A percentile compares a stretch with the other conserved stretches of the same genome.
Conservation (phyloP, 371 early-diverging fungal species). For the Lichtheimia corymbifera region DNA sequence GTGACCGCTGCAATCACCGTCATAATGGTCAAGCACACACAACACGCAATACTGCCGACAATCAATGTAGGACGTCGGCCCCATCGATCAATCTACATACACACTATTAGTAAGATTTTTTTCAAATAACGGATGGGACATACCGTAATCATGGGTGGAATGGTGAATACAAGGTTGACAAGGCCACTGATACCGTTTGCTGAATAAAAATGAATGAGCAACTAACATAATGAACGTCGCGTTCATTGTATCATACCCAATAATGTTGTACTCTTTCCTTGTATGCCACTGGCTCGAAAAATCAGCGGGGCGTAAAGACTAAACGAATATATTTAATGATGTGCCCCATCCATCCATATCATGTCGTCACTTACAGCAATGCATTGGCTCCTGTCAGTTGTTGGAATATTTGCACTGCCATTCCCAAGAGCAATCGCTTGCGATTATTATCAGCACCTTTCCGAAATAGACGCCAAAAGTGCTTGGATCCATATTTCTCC, state of each 20-base stretch:
- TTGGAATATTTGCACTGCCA: slow-evolving; percentile 72
- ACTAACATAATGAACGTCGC: too few relatives aligned
- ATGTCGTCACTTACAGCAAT: slow-evolving; percentile 54
- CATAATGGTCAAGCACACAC: slow-evolving; percentile 50
- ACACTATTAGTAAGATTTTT: neutral
- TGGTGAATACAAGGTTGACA: slow-evolving; percentile 68
- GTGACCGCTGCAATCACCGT: slow-evolving; percentile 53
- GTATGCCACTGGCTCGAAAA: slow-evolving; percentile 65
- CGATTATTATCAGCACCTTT: slow-evolving; percentile 50
- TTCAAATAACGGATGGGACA: slow-evolving; percentile 8
- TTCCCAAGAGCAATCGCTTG: slow-evolving; percentile 69
- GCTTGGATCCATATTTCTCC: slow-evolving; percentile 59
- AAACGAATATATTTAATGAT: neutral
- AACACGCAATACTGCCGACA: slow-evolving; percentile 47
- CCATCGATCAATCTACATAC: slow-evolving; percentile 67
- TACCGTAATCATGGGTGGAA: slow-evolving; percentile 79
- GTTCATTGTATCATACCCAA: slow-evolving; percentile 30
- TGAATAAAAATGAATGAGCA: slow-evolving; percentile 8
- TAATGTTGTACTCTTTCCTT: slow-evolving; percentile 48
- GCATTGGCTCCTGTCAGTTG: slow-evolving; percentile 80
- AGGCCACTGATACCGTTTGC: slow-evolving; percentile 73
- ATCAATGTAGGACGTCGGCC: slow-evolving; percentile 62
- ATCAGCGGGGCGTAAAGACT: slow-evolving; percentile 68
- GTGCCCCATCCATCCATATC: neutral
- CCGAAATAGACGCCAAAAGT: slow-evolving; percentile 66